These are phyloP conservation scores for Macrotyloma uniflorum DNA, from an alignment of 306 rosid genomes.

Conservation along the genomic window DNA sequence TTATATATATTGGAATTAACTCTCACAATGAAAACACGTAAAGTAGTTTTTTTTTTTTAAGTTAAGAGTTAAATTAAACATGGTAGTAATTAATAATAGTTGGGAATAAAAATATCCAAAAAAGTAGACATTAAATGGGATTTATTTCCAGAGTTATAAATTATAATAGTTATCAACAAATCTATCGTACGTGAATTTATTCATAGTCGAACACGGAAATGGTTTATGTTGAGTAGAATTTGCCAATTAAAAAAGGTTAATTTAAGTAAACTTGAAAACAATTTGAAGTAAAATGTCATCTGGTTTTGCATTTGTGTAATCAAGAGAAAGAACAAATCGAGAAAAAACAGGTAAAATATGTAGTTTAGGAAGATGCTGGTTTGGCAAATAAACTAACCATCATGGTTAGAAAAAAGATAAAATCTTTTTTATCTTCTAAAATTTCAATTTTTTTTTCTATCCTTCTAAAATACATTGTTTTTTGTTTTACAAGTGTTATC, in stretches of 20 bases:
- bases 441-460: no score
- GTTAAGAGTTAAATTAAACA: no score
- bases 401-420: neutral
- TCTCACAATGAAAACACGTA: neutral
- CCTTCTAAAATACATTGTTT: no score
- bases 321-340: neutral
- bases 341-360: neutral
- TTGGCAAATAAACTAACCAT: neutral
- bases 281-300: no score
- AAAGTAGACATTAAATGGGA: no score
- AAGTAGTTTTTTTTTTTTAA: neutral
- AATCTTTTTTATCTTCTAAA: no score
- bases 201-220: neutral
- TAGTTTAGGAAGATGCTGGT: neutral
- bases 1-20: neutral
- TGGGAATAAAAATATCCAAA: no score
- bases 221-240: neutral
- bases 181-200: neutral
- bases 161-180: neutral
- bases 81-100: no score
- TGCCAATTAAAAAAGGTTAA: neutral
- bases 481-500: no score
- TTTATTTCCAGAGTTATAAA: no score
- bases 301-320: neutral
- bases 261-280: neutral